phyloP scores from a whole-genome alignment of 2,329 filamentous ascomycete species.

The Torrubiellomyces zombiae region DNA sequence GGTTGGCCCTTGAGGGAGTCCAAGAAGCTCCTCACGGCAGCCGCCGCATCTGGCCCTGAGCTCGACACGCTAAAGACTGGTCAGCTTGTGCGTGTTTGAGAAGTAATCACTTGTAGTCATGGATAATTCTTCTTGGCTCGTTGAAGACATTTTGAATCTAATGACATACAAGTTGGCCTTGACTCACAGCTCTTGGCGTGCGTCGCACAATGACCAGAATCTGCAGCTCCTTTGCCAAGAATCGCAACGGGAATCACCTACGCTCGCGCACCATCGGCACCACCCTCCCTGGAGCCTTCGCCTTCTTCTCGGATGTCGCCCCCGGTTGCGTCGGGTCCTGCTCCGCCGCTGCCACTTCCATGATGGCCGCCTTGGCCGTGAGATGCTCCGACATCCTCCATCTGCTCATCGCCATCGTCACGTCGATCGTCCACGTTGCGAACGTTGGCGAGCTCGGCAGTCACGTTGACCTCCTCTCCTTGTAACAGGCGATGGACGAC shows the following conservation, averaged over 20 bases:
- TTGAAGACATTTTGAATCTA: no score
- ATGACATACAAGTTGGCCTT: no score
- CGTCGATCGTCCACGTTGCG: constrained; percentile 30
- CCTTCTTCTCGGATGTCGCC: constrained; percentile 87
- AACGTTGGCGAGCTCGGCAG: constrained; percentile 51
- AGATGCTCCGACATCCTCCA: constrained; percentile 49
- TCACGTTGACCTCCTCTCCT: constrained; percentile 75
- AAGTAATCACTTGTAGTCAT: constrained; percentile 1
- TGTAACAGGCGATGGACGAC: constrained; percentile 74
- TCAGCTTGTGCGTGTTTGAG: constrained; percentile 30
- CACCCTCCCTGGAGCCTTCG: constrained; percentile 73
- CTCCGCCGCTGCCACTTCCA: constrained; percentile 55
- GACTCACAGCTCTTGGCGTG: no score
- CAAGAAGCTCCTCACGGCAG: constrained; percentile 76
- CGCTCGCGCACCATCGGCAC: constrained; percentile 96
- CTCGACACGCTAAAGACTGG: constrained; percentile 37
- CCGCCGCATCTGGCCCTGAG: constrained; percentile 50
- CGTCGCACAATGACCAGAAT: no score
- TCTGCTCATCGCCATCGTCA: constrained; percentile 34
- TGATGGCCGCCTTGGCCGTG: constrained; percentile 41
- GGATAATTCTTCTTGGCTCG: no score
- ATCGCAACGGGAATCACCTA: constrained; percentile 49
- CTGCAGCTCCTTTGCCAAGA: constrained; percentile 9
- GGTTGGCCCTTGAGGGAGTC: constrained; percentile 54
- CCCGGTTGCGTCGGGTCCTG: constrained; percentile 72